Evolutionary conservation across 2,329 filamentous ascomycete species (phyloP), one percentile per base, ranked within the genome.

Genomic region (Alternaria alternata): DNA sequence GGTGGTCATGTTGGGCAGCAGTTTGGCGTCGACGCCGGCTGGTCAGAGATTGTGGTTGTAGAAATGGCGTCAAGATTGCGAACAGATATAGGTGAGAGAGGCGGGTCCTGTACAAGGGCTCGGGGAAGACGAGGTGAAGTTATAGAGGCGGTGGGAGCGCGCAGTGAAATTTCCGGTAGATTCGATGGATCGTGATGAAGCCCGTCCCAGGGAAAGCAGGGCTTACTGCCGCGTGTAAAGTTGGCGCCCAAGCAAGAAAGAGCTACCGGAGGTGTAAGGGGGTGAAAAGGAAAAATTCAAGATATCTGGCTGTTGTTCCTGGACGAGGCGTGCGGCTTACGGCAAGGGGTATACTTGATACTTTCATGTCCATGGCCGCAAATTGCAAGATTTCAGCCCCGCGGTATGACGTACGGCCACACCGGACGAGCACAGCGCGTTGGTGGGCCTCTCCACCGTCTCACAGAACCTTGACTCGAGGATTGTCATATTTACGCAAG

Each of bases 1-100:
- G 73, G 87, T 82, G 7, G 86, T 87, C 86, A 88, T 88, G 59
- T 54, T 70, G 63, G 61, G 66, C 64, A 57, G 57, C 41, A 51
- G 51, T 28, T 36, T 53, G 54, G 51, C 59, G 55, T 53, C 26
- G 48, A 42, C 42, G 59, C 48, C 49, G 42, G 48, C 51, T 41
- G 59, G 32, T 48, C 42, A 61, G 38, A 44, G 43, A 49, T 49
- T 54, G 54, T 30, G 36, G 24, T 49, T 49, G 44, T 63, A 61
- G 49, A 54, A 51, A 61, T 61, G 54, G 54, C 28, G 38, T 26
- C 14, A 9, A 53, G 20, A 53, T 53, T 18, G 36, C 41, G 20
- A 28, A 38, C 39, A 59, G 30, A 51, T 60, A 42, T 34, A 46
- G 34, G 46, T 18, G 41, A 18, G 24, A 9, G 43, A 32, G 24